Evolutionary conservation across 192 early-diverging fungal species (phyloP).

Genomic region (Backusella mclennaniae): DNA sequence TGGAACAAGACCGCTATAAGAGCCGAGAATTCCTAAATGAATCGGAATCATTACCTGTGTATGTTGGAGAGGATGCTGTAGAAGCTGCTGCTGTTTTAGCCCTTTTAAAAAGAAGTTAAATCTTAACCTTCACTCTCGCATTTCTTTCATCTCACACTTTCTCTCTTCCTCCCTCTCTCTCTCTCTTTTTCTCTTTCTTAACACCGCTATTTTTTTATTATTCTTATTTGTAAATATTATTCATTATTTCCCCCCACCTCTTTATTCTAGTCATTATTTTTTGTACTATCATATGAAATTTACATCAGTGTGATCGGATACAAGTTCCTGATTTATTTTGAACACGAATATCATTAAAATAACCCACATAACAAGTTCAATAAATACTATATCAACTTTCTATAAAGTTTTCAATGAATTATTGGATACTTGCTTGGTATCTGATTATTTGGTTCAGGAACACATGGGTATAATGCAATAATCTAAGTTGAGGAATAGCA

Average conservation of each 20-base stretch:
- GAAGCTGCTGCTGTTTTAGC: conserved; percentile 37
- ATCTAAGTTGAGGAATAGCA: not conserved
- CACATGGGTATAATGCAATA: not conserved
- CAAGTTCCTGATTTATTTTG: not conserved
- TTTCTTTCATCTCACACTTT: not conserved
- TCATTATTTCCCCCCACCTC: not conserved
- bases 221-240: conserved; percentile 16
- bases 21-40: not conserved
- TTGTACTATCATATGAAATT: not conserved
- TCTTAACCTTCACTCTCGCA: not conserved
- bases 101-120: conserved; percentile 29
- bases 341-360: not conserved
- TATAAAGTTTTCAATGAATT: not conserved
- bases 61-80: conserved; percentile 34
- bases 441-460: not conserved
- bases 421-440: no score
- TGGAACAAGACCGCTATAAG: conserved; percentile 12
- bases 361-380: not conserved
- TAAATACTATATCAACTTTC: not conserved
- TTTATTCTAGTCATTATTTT: not conserved
- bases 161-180: not conserved
- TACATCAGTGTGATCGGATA: not conserved
- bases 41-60: not conserved
- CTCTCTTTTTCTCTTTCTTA: not conserved
- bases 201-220: not conserved